These are phyloP conservation scores for Arachis monticola DNA, from an alignment of 331 rosid species.

Conservation along the genomic window DNA sequence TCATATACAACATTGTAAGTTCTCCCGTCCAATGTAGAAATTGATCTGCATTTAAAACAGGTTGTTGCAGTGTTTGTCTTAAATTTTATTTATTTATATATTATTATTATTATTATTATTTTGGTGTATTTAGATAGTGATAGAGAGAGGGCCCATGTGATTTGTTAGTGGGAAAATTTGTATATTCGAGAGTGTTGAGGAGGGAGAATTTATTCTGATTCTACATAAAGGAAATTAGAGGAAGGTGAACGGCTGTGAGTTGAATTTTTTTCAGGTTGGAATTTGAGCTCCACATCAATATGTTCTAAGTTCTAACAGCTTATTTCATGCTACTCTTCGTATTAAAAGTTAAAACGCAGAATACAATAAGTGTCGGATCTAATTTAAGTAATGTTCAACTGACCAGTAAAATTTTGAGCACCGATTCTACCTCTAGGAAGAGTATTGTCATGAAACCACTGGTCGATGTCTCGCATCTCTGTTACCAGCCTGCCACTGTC, in stretches of 20 bases:
- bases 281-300: too few relatives aligned
- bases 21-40: slow-evolving; percentile 26
- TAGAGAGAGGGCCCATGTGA: too few relatives aligned
- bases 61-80: background rate
- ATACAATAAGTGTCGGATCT: background rate
- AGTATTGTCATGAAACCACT: background rate
- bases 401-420: background rate
- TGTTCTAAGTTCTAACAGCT: too few relatives aligned
- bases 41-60: slow-evolving; percentile 17
- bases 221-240: too few relatives aligned
- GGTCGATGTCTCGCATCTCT: background rate
- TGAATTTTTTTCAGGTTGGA: too few relatives aligned
- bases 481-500: background rate
- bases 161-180: too few relatives aligned
- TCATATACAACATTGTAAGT: slow-evolving; percentile 89
- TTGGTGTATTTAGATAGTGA: too few relatives aligned
- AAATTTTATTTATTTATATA: too few relatives aligned
- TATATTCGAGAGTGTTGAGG: too few relatives aligned
- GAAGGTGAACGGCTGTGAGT: too few relatives aligned
- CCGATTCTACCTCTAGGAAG: slow-evolving; percentile 4
- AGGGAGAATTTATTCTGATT: too few relatives aligned
- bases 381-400: background rate
- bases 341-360: slow-evolving; percentile 1
- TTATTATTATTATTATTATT: too few relatives aligned
- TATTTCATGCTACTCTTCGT: background rate